Conservation (phyloP, 1,139 yeast genomes). For the Candida glucosophila region DNA sequence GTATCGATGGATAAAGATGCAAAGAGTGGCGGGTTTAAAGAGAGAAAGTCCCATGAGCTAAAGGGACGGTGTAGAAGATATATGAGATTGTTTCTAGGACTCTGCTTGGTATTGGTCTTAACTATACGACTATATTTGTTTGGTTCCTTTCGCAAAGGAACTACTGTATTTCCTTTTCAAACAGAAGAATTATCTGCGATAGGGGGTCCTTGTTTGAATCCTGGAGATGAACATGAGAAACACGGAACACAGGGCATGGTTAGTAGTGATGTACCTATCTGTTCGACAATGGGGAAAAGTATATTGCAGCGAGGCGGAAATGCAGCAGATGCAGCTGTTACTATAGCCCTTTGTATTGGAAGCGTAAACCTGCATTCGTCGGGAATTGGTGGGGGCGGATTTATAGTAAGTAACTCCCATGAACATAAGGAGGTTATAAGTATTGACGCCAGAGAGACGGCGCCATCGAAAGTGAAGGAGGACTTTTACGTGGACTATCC, state of each 20-base stretch:
- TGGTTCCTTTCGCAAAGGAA: too few relatives aligned
- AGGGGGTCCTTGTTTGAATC: constrained; percentile 28
- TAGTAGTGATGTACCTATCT: constrained; percentile 62
- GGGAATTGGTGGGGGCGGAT: constrained; percentile 93
- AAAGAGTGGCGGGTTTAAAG: too few relatives aligned
- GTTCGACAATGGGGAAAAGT: constrained; percentile 61
- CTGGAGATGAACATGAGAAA: constrained; percentile 20
- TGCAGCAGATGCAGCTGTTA: constrained; percentile 91
- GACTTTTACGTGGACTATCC: constrained; percentile 53
- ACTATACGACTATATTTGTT: too few relatives aligned
- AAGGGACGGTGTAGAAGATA: too few relatives aligned
- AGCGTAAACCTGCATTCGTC: constrained; percentile 73
- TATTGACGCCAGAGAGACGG: constrained; percentile 84
- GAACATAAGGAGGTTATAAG: constrained; percentile 40
- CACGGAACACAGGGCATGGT: constrained; percentile 54
- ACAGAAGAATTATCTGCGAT: too few relatives aligned
- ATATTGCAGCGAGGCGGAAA: constrained; percentile 57
- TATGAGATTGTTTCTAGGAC: too few relatives aligned
- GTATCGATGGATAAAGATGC: too few relatives aligned
- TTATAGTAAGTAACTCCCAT: constrained; percentile 46
- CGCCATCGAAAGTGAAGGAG: constrained; percentile 55
- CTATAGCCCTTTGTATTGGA: constrained; percentile 85
- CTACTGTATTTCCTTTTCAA: too few relatives aligned
- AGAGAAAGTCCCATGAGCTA: too few relatives aligned
- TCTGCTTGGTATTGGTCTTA: too few relatives aligned